Base-by-base conservation (phyloP, 331 rosid species). In the Acacia pycnantha region DNA sequence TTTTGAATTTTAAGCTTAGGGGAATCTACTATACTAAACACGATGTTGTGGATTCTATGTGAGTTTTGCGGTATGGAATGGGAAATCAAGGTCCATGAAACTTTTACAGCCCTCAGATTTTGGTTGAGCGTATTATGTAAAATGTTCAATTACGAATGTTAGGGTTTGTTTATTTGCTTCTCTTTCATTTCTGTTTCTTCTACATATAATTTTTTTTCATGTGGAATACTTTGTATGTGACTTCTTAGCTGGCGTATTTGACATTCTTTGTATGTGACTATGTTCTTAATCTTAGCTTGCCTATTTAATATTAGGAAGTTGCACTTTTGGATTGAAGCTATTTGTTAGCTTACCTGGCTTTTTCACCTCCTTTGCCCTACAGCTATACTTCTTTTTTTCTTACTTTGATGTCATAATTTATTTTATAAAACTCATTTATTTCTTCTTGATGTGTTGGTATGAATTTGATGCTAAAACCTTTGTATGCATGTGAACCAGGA, bases 401-500 rank as follows among this genome's bases (percentile, higher is more conserved):
- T 77, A 18, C n/a, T 43, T 19, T 64, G 61, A 77, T 77, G 47
- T 8, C 47, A n/a, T 18, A 70, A 77, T 77, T 6, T 19, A 64
- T 46, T 44, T 64, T 27, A 26, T 62, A 44, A 37, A 29, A 67
- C 70, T 29, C n/a, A 70, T 80, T 74, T 61, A 68, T 53, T 67
- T 78, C 72, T 76, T 50, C 53, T 66, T 75, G 69, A 78, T 59
- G 72, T 74, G 47, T 64, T 80, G 78, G 70, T 79, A 87, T 81
- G 82, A 80, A 67, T 81, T 86, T 82, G 82, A 79, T 83, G 64
- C 70, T 73, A 33, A 77, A 71, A 79, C 82, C 67, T 15, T 15
- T 77, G 74, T 11, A 33, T 81, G 84, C 53, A 12, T 85, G 62
- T 83, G 78, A 48, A 73, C 79, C 86, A 97, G 99, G 99, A 94